Percentiles rank a stretch among this genome's conserved stretches.
phyloP scores from a whole-genome alignment of 305 asterid species.

The Solanum hybrid region DNA sequence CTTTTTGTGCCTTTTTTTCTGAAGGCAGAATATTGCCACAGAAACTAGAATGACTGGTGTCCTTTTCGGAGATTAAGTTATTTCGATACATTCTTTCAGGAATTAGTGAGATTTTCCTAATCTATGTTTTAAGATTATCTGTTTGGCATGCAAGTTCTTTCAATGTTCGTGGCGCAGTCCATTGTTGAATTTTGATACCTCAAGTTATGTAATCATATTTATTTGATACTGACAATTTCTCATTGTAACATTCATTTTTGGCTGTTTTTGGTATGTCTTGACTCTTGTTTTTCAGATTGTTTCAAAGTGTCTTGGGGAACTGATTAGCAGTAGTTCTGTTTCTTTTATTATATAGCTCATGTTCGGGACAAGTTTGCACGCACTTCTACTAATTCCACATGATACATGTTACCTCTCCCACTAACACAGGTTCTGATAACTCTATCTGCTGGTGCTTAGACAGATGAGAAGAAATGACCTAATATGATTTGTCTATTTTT shows the following conservation, averaged over 20 bases:
- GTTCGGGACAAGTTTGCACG: not conserved
- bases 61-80: not conserved
- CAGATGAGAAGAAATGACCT: not conserved
- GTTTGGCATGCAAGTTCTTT: not conserved
- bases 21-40: not conserved
- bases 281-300: not conserved
- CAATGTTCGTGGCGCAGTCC: not conserved
- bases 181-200: not conserved
- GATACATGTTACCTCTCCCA: not conserved
- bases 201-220: not conserved
- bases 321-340: not conserved
- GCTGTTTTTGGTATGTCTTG: not conserved
- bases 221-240: not conserved
- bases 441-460: not conserved
- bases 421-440: not conserved
- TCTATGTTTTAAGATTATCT: not conserved
- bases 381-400: not conserved
- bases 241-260: not conserved
- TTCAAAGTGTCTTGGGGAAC: not conserved
- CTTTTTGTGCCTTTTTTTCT: not conserved
- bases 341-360: not conserved
- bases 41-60: not conserved
- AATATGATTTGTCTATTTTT: not conserved
- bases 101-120: not conserved
- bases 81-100: not conserved